These are phyloP conservation scores for Lentinula detonsa DNA, from an alignment of 768 basidiomycete species.

Conservation along the genomic window DNA sequence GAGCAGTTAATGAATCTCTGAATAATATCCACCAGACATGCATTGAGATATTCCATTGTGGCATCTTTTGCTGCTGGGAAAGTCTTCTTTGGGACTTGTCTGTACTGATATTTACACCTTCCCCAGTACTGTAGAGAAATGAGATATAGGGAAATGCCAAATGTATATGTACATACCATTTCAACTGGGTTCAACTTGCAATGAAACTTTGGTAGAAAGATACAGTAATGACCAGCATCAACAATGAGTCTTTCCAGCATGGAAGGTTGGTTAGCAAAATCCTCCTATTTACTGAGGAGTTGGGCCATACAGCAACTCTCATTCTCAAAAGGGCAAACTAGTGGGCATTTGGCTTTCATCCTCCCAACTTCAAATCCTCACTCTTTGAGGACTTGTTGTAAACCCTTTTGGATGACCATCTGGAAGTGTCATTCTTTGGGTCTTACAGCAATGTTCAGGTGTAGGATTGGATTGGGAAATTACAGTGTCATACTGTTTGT, in stretches of 20 bases:
- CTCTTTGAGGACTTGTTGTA: conserved; percentile 18
- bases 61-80: conserved; percentile 9
- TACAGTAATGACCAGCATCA: conserved; percentile 20
- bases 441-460: conserved; percentile 9
- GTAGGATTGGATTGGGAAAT: conserved; percentile 20
- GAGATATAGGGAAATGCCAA: background rate
- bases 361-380: conserved; percentile 18
- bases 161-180: conserved; percentile 17
- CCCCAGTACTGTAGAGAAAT: conserved; percentile 14
- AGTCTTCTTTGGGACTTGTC: conserved; percentile 9
- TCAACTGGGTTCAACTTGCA: conserved; percentile 35
- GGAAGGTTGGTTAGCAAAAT: conserved; percentile 22
- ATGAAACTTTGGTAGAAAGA: conserved; percentile 31
- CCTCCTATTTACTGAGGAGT: conserved; percentile 24
- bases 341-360: conserved; percentile 20
- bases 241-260: conserved; percentile 21
- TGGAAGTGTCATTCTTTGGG: conserved; percentile 18
- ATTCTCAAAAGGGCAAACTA: conserved; percentile 21
- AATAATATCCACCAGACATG: conserved; percentile 19
- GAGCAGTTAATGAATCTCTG: conserved; percentile 16
- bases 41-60: conserved; percentile 9
- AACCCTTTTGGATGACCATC: conserved; percentile 17
- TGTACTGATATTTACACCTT: conserved; percentile 14
- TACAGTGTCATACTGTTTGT: conserved; percentile 14
- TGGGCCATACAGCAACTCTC: conserved; percentile 23